Conservation (phyloP, 768 basidiomycete species). For the Naganishia kalamii region DNA sequence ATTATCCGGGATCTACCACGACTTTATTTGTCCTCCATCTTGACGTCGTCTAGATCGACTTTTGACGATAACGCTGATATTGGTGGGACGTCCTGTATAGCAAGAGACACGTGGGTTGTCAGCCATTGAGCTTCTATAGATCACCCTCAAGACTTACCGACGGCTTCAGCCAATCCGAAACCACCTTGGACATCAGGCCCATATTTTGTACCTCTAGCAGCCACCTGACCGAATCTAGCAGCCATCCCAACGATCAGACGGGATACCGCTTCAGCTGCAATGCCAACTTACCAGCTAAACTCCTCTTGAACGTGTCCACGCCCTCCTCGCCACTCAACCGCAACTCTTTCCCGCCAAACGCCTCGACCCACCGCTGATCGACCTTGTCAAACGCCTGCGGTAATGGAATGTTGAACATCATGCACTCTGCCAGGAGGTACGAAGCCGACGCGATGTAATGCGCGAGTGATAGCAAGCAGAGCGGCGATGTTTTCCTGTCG, state of each 20-base stretch:
- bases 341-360: conserved; percentile 4
- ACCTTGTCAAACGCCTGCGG: neutral
- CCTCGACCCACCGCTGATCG: conserved; percentile 5
- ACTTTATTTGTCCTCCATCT: too few relatives aligned
- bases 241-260: too few relatives aligned
- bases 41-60: neutral
- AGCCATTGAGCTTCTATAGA: neutral
- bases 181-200: neutral
- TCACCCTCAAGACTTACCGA: neutral
- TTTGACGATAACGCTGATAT: neutral
- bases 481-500: conserved; percentile 9
- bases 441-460: conserved; percentile 12
- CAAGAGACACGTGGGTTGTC: neutral
- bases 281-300: neutral
- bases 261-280: neutral
- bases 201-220: neutral
- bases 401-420: neutral
- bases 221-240: conserved; percentile 2
- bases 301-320: neutral
- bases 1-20: too few relatives aligned
- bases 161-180: neutral
- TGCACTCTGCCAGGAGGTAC: conserved; percentile 3
- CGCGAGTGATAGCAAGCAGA: conserved; percentile 9
- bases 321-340: neutral
- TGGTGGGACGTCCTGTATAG: neutral